Conservation (phyloP, 164 flowering plant species). For the Protea cynaroides region DNA sequence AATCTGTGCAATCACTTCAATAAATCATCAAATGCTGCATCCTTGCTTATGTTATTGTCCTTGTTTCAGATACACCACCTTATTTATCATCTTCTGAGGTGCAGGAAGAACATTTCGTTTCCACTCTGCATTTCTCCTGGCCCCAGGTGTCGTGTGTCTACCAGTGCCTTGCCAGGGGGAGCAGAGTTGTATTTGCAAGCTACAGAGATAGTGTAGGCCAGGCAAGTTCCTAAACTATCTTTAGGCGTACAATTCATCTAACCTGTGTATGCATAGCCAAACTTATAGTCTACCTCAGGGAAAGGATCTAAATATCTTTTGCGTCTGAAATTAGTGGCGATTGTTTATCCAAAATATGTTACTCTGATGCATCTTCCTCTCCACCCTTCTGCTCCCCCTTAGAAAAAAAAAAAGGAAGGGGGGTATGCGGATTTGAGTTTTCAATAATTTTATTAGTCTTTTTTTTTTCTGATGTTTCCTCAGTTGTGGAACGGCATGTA, state of each 20-base stretch:
- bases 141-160: conserved; percentile 42
- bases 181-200: conserved; percentile 38
- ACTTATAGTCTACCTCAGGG: not conserved
- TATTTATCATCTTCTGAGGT: conserved; percentile 1
- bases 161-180: conserved; percentile 27
- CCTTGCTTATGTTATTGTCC: no score
- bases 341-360: no score
- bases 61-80: no score
- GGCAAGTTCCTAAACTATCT: conserved; percentile 22
- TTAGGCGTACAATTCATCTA: not conserved
- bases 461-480: no score
- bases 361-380: not conserved
- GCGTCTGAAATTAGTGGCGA: no score
- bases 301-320: not conserved
- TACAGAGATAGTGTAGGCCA: conserved; percentile 29
- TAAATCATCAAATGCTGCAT: not conserved
- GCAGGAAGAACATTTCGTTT: conserved; percentile 52
- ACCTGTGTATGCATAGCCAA: no score
- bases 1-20: not conserved
- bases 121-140: conserved; percentile 51
- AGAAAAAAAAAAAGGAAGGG: no score
- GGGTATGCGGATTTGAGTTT: no score
- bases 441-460: no score
- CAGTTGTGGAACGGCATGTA: no score
- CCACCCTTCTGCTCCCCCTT: no score